Evolutionary conservation across 257 asterid genomes (phyloP).

Genomic region (Catharanthus roseus): DNA sequence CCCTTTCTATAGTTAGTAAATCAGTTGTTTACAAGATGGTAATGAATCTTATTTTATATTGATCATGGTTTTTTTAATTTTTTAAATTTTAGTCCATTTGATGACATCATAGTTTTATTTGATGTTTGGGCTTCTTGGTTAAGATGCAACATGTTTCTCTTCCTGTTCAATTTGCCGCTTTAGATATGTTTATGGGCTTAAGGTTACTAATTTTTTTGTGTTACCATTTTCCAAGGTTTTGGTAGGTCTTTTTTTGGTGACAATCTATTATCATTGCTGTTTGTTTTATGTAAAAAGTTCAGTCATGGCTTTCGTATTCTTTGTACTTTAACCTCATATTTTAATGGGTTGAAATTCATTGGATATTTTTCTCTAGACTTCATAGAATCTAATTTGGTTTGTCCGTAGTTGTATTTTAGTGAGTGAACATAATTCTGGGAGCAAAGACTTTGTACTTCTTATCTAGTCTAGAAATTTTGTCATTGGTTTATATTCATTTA

Average conservation of each 20-base stretch:
- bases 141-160: background rate
- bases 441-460: background rate
- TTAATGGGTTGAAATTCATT: background rate
- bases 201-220: background rate
- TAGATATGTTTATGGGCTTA: no score
- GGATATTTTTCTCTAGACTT: background rate
- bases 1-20: background rate
- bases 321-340: background rate
- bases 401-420: background rate
- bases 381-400: background rate
- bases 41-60: background rate
- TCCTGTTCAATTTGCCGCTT: background rate
- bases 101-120: no score
- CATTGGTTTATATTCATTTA: background rate
- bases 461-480: background rate
- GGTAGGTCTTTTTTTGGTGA: background rate
- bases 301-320: no score
- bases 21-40: background rate
- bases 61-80: no score
- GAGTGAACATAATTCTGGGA: background rate
- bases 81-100: no score
- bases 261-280: background rate
- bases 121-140: background rate
- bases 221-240: background rate
- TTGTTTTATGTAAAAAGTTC: no score